Evolutionary conservation across 1,284 basidiomycete genomes (phyloP).

Genomic region (Megacollybia platyphylla): DNA sequence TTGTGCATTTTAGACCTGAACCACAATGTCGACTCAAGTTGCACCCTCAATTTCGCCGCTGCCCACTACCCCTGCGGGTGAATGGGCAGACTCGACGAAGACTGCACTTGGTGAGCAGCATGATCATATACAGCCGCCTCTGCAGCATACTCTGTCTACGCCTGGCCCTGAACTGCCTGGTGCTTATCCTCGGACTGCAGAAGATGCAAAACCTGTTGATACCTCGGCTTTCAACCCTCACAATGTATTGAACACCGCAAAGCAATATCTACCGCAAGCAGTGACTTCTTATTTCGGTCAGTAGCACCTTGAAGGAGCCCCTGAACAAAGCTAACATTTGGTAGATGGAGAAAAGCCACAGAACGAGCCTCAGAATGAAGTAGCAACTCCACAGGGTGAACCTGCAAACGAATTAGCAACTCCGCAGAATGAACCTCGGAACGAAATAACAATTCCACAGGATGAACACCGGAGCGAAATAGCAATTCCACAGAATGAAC

Average conservation of each 20-base stretch:
- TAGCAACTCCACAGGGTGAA: too few species aligned
- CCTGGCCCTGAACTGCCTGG: neutral
- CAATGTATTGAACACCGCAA: neutral
- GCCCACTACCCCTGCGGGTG: neutral
- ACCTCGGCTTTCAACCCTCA: neutral
- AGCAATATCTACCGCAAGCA: slow-evolving; percentile 1
- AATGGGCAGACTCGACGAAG: neutral
- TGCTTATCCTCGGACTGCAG: neutral
- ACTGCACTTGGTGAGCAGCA: neutral
- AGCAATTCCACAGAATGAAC: neutral
- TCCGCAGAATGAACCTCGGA: too few species aligned
- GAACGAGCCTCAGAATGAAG: neutral
- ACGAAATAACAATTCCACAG: too few species aligned
- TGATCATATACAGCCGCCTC: neutral
- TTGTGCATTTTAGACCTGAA: neutral
- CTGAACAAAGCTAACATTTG: too few species aligned
- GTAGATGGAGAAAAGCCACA: neutral
- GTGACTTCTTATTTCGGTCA: slow-evolving; percentile 1
- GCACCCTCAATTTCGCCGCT: neutral
- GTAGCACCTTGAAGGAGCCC: neutral
- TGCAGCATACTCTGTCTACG: neutral
- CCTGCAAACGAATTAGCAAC: too few species aligned
- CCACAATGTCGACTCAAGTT: neutral
- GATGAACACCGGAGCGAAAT: too few species aligned
- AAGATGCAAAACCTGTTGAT: neutral